Evolutionary conservation across 805 yeast species (phyloP).

Genomic region (Hanseniaspora mollemarum): DNA sequence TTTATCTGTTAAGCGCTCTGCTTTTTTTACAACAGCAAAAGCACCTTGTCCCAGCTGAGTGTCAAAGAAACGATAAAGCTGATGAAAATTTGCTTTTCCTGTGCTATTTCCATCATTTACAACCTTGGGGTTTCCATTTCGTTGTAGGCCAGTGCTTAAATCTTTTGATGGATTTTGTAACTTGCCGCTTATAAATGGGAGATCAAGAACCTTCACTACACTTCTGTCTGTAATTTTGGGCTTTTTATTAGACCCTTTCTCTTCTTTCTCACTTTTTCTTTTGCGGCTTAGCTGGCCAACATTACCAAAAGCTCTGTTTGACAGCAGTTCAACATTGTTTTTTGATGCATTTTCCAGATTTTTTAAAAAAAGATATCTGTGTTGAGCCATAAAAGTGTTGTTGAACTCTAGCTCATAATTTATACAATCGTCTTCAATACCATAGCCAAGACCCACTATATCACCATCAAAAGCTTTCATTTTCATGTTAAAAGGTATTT

Average conservation of each 20-base stretch:
- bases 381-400: conserved; percentile 20
- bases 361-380: conserved; percentile 5
- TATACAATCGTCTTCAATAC: conserved; percentile 59
- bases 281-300: no score
- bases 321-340: neutral
- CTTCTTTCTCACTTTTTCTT: neutral
- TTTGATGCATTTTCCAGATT: neutral
- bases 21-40: conserved; percentile 85
- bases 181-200: neutral
- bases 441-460: conserved; percentile 80
- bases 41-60: conserved; percentile 83
- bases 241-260: neutral
- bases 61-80: neutral
- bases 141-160: neutral
- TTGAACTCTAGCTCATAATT: conserved; percentile 39
- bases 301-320: neutral
- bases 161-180: neutral
- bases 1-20: conserved; percentile 73
- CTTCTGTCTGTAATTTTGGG: neutral
- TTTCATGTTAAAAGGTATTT: conserved; percentile 64
- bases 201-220: neutral
- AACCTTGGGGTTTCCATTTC: neutral
- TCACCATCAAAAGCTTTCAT: conserved; percentile 85
- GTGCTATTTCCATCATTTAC: neutral
- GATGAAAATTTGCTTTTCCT: neutral